phyloP scores from a whole-genome alignment of 2,329 filamentous ascomycete species.

The Chaetothyriales sp. region DNA sequence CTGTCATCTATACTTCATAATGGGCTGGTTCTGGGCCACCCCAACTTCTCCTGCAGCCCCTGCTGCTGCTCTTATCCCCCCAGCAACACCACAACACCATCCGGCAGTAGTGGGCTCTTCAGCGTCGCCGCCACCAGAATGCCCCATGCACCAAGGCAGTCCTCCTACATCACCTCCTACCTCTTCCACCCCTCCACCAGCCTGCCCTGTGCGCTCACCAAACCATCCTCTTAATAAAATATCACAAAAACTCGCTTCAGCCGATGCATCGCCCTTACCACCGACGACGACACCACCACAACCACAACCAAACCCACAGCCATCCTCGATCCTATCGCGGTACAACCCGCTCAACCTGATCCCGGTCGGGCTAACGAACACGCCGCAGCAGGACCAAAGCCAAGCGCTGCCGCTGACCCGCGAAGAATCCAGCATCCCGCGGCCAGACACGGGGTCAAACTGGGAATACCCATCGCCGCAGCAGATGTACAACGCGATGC shows the following conservation, averaged over 20 bases:
- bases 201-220: constrained; percentile 19
- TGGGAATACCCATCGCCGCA: constrained; percentile 98
- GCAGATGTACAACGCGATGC: constrained; percentile 98
- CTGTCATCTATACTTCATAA: constrained; percentile 19
- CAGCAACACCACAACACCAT: background rate
- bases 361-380: constrained; percentile 74
- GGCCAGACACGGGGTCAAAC: constrained; percentile 58
- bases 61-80: background rate
- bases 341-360: constrained; percentile 86
- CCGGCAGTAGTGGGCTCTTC: background rate
- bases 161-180: constrained; percentile 15
- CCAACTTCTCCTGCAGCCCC: constrained; percentile 11
- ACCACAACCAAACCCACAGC: constrained; percentile 15
- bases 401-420: constrained; percentile 61
- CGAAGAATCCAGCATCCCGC: constrained; percentile 81
- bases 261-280: constrained; percentile 6
- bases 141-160: constrained; percentile 50
- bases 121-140: constrained; percentile 39
- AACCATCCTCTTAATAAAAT: constrained; percentile 8
- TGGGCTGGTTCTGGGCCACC: constrained; percentile 62
- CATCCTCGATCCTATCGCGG: constrained; percentile 42
- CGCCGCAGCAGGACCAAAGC: constrained; percentile 56
- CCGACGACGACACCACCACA: constrained; percentile 7
- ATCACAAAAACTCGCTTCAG: constrained; percentile 11
- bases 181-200: constrained; percentile 13